phyloP scores from a whole-genome alignment of 768 basidiomycete species.

The Russula vinacea region DNA sequence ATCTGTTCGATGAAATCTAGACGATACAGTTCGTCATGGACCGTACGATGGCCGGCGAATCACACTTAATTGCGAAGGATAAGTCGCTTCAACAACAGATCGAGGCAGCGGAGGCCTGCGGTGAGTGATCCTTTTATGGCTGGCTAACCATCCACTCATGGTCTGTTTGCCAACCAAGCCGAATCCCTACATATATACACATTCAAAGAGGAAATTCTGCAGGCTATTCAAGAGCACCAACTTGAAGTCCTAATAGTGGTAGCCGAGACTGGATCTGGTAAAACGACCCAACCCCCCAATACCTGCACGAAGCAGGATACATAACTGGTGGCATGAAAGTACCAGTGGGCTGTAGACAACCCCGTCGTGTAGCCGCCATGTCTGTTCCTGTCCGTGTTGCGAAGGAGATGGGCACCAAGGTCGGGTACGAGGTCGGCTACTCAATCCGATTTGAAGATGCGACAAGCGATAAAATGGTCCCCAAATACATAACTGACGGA shows the following conservation, averaged over 20 bases:
- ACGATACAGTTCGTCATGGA: conserved; percentile 96
- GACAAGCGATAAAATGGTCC: conserved; percentile 96
- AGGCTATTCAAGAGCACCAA: conserved; percentile 89
- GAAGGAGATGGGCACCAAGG: conserved; percentile 96
- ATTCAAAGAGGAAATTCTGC: conserved; percentile 83
- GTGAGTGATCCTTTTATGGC: conserved; percentile 43
- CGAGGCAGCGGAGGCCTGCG: conserved; percentile 85
- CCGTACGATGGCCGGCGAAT: conserved; percentile 58
- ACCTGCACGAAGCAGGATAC: conserved; percentile 96
- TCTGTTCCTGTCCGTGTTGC: conserved; percentile 98
- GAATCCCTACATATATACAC: conserved; percentile 88
- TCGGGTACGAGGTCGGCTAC: conserved; percentile 99
- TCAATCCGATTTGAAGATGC: conserved; percentile 99
- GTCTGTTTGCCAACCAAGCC: conserved; percentile 43
- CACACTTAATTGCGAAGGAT: conserved; percentile 77
- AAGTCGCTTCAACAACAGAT: conserved; percentile 83
- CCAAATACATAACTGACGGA: conserved; percentile 99
- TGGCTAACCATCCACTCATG: conserved; percentile 15
- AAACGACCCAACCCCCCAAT: conserved; percentile 97
- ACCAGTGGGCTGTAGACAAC: conserved; percentile 98
- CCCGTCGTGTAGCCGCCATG: conserved; percentile 98
- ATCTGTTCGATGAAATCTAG: conserved; percentile 97
- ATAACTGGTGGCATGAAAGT: conserved; percentile 80
- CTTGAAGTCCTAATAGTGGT: conserved; percentile 95
- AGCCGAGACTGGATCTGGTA: conserved; percentile 97